Evolutionary conservation across 768 basidiomycete species (phyloP).

Genomic region (Lepiota brunneoincarnata): DNA sequence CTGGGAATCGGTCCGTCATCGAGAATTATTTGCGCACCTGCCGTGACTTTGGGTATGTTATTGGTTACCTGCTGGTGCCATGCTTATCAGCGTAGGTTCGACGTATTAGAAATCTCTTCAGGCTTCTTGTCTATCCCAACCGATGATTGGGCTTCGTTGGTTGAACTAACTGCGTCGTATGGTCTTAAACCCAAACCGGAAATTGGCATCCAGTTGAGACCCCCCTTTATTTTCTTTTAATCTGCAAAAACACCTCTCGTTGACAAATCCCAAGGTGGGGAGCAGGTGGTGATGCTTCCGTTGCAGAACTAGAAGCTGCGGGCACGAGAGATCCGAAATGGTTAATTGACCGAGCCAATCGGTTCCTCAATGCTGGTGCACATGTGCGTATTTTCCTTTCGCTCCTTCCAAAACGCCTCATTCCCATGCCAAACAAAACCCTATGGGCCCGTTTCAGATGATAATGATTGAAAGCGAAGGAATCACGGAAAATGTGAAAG

Average conservation of each 20-base stretch:
- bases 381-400: slow-evolving; percentile 17
- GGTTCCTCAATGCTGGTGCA: slow-evolving; percentile 38
- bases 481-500: slow-evolving; percentile 43
- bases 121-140: slow-evolving; percentile 45
- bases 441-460: slow-evolving; percentile 20
- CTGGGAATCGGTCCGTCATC: slow-evolving; percentile 27
- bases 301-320: slow-evolving; percentile 35
- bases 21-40: slow-evolving; percentile 33
- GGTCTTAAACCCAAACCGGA: slow-evolving; percentile 44
- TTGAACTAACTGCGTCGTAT: slow-evolving; percentile 35
- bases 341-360: slow-evolving; percentile 38
- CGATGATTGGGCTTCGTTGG: slow-evolving; percentile 38
- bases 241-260: not conserved
- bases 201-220: slow-evolving; percentile 34
- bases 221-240: not conserved
- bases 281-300: slow-evolving; percentile 39
- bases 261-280: slow-evolving; percentile 27
- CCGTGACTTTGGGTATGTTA: slow-evolving; percentile 33
- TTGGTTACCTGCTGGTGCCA: not conserved
- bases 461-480: slow-evolving; percentile 47
- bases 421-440: not conserved
- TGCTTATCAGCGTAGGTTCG: slow-evolving; percentile 26
- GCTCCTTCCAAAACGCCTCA: no score
- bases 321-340: slow-evolving; percentile 38
- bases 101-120: slow-evolving; percentile 42